These are phyloP conservation scores for Hirschioporus abietinus DNA, from an alignment of 768 basidiomycete species.

Conservation along the genomic window DNA sequence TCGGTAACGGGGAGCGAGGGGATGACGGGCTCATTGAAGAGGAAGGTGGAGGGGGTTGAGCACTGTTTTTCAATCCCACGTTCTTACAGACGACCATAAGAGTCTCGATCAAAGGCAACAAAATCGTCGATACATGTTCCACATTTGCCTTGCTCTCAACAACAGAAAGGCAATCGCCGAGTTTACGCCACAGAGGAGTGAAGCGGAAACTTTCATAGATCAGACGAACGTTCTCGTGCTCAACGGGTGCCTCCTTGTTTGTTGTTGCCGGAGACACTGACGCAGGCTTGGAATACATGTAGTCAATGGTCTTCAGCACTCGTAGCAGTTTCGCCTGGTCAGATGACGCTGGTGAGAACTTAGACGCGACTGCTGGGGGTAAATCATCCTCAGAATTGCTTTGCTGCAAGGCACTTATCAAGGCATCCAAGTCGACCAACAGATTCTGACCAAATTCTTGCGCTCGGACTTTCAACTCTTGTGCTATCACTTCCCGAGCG, in stretches of 20 bases:
- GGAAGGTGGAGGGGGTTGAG: conserved; percentile 25
- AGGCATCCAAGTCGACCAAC: conserved; percentile 70
- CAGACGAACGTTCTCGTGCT: conserved; percentile 74
- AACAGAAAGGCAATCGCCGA: conserved; percentile 83
- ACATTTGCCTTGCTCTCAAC: conserved; percentile 77
- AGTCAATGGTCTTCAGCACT: conserved; percentile 95
- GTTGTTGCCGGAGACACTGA: conserved; percentile 28
- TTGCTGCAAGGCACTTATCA: conserved; percentile 57
- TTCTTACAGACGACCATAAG: conserved; percentile 99
- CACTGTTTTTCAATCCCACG: conserved; percentile 60
- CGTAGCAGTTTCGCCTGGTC: conserved; percentile 94
- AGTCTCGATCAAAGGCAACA: conserved; percentile 92
- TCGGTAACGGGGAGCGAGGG: conserved; percentile 31
- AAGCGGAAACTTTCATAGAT: conserved; percentile 94
- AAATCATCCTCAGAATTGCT: conserved; percentile 46
- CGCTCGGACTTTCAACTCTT: conserved; percentile 80
- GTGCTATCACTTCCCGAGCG: conserved; percentile 82
- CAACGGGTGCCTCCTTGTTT: conserved; percentile 36
- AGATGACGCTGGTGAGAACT: conserved; percentile 92
- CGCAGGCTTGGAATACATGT: conserved; percentile 67
- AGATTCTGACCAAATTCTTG: conserved; percentile 82
- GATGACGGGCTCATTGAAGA: conserved; percentile 46
- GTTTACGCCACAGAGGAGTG: conserved; percentile 78
- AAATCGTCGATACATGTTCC: conserved; percentile 86
- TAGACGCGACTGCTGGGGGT: conserved; percentile 68